phyloP scores from a whole-genome alignment of 139 green algal genomes.

The Marvania coccoides region DNA sequence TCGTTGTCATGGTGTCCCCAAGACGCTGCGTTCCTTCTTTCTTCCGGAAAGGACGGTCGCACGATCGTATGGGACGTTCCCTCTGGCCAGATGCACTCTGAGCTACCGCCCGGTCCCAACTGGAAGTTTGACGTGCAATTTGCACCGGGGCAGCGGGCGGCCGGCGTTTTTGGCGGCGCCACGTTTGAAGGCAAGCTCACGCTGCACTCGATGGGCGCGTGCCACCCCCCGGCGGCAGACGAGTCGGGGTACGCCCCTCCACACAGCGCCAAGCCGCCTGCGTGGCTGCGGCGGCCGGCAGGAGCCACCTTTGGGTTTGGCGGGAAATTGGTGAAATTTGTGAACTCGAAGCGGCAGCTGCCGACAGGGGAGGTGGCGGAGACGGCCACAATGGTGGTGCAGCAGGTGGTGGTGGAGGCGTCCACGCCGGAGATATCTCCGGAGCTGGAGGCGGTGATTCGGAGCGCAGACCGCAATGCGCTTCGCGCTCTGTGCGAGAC shows the following conservation, averaged over 20 bases:
- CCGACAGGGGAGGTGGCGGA: conserved; percentile 19
- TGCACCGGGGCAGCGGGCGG: conserved; percentile 5
- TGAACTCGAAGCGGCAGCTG: conserved; percentile 38
- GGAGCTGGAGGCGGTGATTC: conserved; percentile 71
- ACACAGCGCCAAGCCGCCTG: conserved; percentile 41
- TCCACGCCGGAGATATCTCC: conserved; percentile 25
- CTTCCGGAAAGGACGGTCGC: conserved; percentile 86
- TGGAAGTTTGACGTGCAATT: conserved; percentile 20
- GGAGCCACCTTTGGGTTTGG: conserved; percentile 83
- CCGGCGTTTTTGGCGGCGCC: conserved; percentile 55
- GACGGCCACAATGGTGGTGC: conserved; percentile 11
- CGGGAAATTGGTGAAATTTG: conserved; percentile 61
- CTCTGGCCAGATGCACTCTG: not conserved
- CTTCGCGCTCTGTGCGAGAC: conserved; percentile 66
- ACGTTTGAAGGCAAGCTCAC: conserved; percentile 19
- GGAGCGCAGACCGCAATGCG: conserved; percentile 46
- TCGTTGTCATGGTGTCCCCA: conserved; percentile 83
- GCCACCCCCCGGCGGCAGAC: not conserved
- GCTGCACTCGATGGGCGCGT: conserved; percentile 17
- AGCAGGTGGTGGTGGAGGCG: conserved; percentile 44
- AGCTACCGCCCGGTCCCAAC: conserved; percentile 1
- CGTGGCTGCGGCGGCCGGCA: conserved; percentile 77
- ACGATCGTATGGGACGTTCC: conserved; percentile 90
- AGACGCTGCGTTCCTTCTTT: conserved; percentile 84
- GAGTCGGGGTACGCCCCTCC: not conserved